These are phyloP conservation scores for Claviceps quebecensis DNA, from an alignment of 2,329 filamentous ascomycete genomes.

Conservation along the genomic window DNA sequence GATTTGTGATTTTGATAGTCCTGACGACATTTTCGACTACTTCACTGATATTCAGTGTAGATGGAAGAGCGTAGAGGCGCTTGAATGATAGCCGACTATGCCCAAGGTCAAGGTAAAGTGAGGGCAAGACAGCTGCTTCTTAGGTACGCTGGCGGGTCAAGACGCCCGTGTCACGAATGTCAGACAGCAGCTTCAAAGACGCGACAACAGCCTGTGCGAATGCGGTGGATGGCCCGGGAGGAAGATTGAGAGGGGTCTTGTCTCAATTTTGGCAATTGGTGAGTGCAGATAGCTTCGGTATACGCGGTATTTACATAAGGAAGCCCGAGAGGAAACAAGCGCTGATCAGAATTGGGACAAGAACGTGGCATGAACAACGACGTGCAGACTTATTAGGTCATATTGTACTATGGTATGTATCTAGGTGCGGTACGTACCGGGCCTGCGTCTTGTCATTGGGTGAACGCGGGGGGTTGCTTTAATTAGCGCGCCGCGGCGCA, in stretches of 20 bases:
- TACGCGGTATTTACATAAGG: neutral
- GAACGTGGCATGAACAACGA: constrained; percentile 1
- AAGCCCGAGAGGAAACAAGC: neutral
- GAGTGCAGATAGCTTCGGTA: neutral
- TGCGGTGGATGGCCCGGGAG: too few species aligned
- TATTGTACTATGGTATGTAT: neutral
- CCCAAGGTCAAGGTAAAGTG: neutral
- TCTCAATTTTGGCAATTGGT: neutral
- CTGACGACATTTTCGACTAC: constrained; percentile 26
- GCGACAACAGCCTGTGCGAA: neutral
- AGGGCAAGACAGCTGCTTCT: neutral
- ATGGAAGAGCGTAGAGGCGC: neutral
- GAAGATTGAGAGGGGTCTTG: neutral
- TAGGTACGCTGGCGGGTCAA: neutral
- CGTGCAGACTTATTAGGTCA: too few species aligned
- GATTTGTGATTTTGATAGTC: constrained; percentile 15
- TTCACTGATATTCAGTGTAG: neutral
- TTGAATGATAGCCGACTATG: neutral
- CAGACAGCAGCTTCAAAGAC: neutral
- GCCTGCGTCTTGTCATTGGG: too few species aligned
- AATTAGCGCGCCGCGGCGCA: too few species aligned
- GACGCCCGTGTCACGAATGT: neutral
- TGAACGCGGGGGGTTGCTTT: too few species aligned
- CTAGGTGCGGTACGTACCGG: neutral
- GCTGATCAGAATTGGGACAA: neutral